Base-by-base conservation (phyloP, 257 asterid genomes). In the Fraxinus cuspidata region DNA sequence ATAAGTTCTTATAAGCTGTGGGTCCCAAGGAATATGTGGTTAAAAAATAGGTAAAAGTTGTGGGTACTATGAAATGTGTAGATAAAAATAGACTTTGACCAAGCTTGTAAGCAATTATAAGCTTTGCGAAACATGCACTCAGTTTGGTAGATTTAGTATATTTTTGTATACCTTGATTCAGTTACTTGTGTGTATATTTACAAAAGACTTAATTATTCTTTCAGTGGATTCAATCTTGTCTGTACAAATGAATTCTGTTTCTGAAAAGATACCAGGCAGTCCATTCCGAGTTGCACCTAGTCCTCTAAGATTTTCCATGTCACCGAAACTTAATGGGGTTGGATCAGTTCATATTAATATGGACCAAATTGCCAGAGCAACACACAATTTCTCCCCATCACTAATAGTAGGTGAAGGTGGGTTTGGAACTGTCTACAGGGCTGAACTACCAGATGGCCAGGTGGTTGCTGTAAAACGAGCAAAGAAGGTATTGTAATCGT, bases 391-490 rank as follows among this genome's bases (percentile, higher is more conserved):
- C 83, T 89, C 99, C 25, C 80, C 88, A 58, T 80, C 95, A n/a
- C 74, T 79, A 75, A 80, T 64, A 82, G 88, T 96, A 31, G 99
- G 99, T 73, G 97, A 90, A 84, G 99, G 99, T 79, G 98, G 98
- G 44, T 96, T 93, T 72, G 99, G 99, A 83, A 82, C 80, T 28
- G 99, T 96, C 76, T 96, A 96, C 92, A 96, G 83, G 85, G 99
- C 96, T 74, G 91, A 85, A 80, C 91, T 96, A 75, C 86, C 96
- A 56, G 96, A 87, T 87, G 98, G 97, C 72, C 89, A 81, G 74
- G 82, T 88, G 19, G 98, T 96, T 81, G 98, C 98, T 82, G 86
- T 96, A 77, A 96, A 96, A 84, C 97, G 99, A 77, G 98, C 97
- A 69, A 93, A 93, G 86, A 91, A 87, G 99, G 99, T 96, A 91